Evolutionary conservation across 192 early-diverging fungal genomes (phyloP).

Genomic region (Chytriomyces confervae): DNA sequence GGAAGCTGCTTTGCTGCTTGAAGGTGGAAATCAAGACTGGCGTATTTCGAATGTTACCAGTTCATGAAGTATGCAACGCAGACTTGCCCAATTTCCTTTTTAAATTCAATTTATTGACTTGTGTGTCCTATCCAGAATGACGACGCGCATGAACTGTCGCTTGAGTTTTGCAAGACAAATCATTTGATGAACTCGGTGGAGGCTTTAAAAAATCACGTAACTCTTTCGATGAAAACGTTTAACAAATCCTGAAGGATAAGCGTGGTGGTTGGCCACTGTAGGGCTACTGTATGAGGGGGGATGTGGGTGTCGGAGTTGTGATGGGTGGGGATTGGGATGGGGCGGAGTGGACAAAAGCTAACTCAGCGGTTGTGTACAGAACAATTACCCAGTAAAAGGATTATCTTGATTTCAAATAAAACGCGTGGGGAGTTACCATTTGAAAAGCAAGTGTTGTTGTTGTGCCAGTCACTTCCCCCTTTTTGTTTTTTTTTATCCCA

Average conservation of each 20-base stretch:
- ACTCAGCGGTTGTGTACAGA: too few relatives aligned
- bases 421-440: too few relatives aligned
- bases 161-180: constrained; percentile 35
- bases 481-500: background rate
- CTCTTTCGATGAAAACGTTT: constrained; percentile 25
- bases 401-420: too few relatives aligned
- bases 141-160: constrained; percentile 30
- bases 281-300: too few relatives aligned
- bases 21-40: constrained; percentile 56
- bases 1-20: constrained; percentile 47
- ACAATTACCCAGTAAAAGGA: too few relatives aligned
- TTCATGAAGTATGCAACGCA: constrained; percentile 45
- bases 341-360: too few relatives aligned
- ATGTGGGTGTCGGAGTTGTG: too few relatives aligned
- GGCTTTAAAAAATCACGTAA: constrained; percentile 30
- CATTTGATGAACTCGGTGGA: constrained; percentile 26
- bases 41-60: constrained; percentile 51
- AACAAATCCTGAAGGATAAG: background rate
- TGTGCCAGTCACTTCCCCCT: background rate
- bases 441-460: too few relatives aligned
- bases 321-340: too few relatives aligned
- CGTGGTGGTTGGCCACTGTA: too few relatives aligned
- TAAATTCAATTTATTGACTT: background rate
- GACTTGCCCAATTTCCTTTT: background rate
- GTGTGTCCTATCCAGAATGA: constrained; percentile 18